Base-by-base conservation (phyloP, 257 asterid genomes). In the Capsicum chinense region DNA sequence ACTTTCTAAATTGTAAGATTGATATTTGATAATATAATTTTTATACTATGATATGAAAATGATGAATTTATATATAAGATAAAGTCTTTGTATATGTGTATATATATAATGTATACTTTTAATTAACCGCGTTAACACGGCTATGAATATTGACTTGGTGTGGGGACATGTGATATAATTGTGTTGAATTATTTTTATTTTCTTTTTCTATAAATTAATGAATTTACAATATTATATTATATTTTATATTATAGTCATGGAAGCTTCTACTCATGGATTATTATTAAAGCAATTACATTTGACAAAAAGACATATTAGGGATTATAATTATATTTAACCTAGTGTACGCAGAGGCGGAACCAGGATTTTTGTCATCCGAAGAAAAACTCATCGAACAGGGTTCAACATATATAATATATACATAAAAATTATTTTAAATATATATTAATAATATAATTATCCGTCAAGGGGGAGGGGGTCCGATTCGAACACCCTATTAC, bases 201-300 rank as follows among this genome's bases (percentile, higher is more conserved):
- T 3, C 50, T 16, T 50, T 52, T 0, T 26, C 16, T 66, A 7
- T 33, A 11, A 33, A n/a, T 17, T n/a, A 39, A 68, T 39, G 3
- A 68, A 37, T 66, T 64, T 37, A 66, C 2, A 21, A 11, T 64
- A 66, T 17, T 71, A 39, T 71, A 5, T 47, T 19, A 2, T 9
- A 5, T 70, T 5, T 17, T 39, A 7, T 17, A 17, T 12, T 21
- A 19, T 50, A 52, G 81, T 26, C 48, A 52, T 52, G 47, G 81
- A 76, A 76, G 81, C 64, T 76, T 76, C 81, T 76, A 6, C 62
- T 7, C n/a, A 7, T 74, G 80, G 50, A 76, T 76, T 33, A 26
- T 76, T 76, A 76, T 50, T 39, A 26, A 26, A 26, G 33, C 33
- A 26, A 39, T 39, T 3, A 73, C 48, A 48, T 68, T 68, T 68